phyloP scores from a whole-genome alignment of 129 eudicot species.

The Saposhnikovia divaricata region DNA sequence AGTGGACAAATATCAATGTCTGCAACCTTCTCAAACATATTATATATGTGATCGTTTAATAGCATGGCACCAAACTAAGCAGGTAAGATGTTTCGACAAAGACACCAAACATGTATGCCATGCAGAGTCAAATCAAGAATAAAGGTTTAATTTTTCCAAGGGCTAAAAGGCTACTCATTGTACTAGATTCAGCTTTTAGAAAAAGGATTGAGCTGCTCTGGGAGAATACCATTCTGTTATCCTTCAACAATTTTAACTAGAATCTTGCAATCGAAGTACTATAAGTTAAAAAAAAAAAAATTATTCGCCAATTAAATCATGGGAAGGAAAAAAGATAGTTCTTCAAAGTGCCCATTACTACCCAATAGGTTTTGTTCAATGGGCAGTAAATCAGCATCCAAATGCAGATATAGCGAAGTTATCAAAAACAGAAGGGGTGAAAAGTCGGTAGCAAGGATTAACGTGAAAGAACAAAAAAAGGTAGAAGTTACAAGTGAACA shows the following conservation, averaged over 20 bases:
- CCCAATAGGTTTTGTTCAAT: constrained; percentile 93
- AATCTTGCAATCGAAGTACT: constrained; percentile 33
- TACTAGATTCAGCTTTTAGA: constrained; percentile 22
- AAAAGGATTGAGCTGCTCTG: background rate
- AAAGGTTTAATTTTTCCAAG: constrained; percentile 20
- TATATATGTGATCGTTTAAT: background rate
- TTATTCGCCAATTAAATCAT: background rate
- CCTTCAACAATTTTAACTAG: constrained; percentile 83
- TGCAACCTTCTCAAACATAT: background rate
- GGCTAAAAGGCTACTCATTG: constrained; percentile 5
- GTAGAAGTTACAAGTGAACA: background rate
- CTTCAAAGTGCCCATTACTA: constrained; percentile 22
- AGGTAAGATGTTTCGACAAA: background rate
- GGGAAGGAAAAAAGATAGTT: background rate
- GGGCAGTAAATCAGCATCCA: constrained; percentile 70
- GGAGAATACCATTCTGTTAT: constrained; percentile 21
- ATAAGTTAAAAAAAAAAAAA: background rate
- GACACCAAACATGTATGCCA: background rate
- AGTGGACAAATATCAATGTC: background rate
- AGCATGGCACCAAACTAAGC: background rate
- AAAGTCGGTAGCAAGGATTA: background rate
- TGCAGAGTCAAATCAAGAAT: constrained; percentile 17
- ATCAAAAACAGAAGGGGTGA: background rate
- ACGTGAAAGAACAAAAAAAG: background rate
- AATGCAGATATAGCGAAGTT: constrained; percentile 35